Conservation (phyloP, 768 basidiomycete species). For the Russula dissimulans region DNA sequence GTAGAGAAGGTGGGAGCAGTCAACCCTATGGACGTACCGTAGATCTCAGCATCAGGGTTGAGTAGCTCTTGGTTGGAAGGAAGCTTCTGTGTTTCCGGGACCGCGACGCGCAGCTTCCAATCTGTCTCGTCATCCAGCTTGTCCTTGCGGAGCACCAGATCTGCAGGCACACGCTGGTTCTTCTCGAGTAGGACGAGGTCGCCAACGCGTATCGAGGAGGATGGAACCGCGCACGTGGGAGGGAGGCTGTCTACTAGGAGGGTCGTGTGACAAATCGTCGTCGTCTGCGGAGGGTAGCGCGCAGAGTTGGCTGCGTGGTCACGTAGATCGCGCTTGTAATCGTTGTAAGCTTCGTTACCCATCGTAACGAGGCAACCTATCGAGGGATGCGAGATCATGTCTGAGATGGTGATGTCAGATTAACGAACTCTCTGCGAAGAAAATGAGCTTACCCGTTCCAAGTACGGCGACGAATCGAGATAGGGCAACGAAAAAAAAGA, state of each 20-base stretch:
- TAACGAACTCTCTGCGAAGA: neutral
- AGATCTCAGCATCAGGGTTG: slow-evolving; percentile 76
- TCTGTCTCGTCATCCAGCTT: slow-evolving; percentile 98
- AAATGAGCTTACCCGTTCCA: slow-evolving; percentile 66
- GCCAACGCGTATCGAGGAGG: slow-evolving; percentile 81
- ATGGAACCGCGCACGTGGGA: slow-evolving; percentile 64
- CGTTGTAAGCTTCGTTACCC: slow-evolving; percentile 98
- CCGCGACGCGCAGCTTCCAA: slow-evolving; percentile 93
- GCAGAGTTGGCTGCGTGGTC: slow-evolving; percentile 94
- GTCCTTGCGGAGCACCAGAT: slow-evolving; percentile 89
- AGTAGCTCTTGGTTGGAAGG: slow-evolving; percentile 46
- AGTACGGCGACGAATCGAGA: slow-evolving; percentile 94
- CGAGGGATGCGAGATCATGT: neutral
- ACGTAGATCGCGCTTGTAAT: slow-evolving; percentile 87
- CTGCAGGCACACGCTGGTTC: slow-evolving; percentile 94
- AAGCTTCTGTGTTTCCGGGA: slow-evolving; percentile 77
- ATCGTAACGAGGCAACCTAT: slow-evolving; percentile 91
- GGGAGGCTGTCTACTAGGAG: slow-evolving; percentile 1
- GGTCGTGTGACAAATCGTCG: slow-evolving; percentile 23
- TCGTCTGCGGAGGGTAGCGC: slow-evolving; percentile 42
- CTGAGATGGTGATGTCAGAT: neutral
- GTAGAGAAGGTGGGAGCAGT: neutral
- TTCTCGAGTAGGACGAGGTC: slow-evolving; percentile 90
- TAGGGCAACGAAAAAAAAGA: slow-evolving; percentile 95
- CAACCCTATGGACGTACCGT: slow-evolving; percentile 44